Base-by-base conservation (phyloP, 2,329 filamentous ascomycete species). In the Paraphaeosphaeria minitans region DNA sequence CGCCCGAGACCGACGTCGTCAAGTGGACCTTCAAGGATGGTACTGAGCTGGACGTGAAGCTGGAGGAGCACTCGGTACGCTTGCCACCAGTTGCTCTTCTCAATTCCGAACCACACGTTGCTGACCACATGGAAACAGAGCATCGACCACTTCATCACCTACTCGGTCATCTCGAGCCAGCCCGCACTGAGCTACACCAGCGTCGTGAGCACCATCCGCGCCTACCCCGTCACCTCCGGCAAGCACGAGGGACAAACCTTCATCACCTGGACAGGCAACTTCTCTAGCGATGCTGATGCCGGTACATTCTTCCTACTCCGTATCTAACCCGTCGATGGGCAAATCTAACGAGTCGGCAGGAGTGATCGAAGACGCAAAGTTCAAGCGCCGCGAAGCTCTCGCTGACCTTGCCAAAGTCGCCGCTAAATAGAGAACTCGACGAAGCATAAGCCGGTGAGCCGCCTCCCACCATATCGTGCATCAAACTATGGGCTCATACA, bases 121-220 rank as follows among this genome's bases (percentile, higher is more conserved):
- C 47, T 22, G n/a, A 21, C 14, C 16, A 7, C 29, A 21, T 16
- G 14, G 4, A 8, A 33, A 48, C 60, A 88, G 86, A 83, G 83
- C 63, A 88, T 91, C 80, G 86, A 90, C 74, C 88, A 91, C 81
- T 90, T 83, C 81, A 89, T 91, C 77, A 91, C 88, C 59, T 91
- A 90, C 82, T 87, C 84, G 62, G 81, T 90, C 78, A 90, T 91
- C 78, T 84, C 85, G 10, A 83, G 87, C 27, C 80, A 86, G 76
- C 88, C 88, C 10, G 84, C 86, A 62, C 80, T 91, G 57, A 83
- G 80, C 60, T 91, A 91, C 79, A 87, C 86, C 50, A 85, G 83
- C 48, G 87, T 88, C 54, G 79, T 90, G 65, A 88, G 84, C 78
- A 91, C 87, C 51, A 83, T 91, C 66, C 85, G 87, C 67, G 82